Percentiles rank a stretch among this genome's conserved stretches.
phyloP scores from a whole-genome alignment of 108 stramenopile genomes.

The Pseudonitzschia multiseries region DNA sequence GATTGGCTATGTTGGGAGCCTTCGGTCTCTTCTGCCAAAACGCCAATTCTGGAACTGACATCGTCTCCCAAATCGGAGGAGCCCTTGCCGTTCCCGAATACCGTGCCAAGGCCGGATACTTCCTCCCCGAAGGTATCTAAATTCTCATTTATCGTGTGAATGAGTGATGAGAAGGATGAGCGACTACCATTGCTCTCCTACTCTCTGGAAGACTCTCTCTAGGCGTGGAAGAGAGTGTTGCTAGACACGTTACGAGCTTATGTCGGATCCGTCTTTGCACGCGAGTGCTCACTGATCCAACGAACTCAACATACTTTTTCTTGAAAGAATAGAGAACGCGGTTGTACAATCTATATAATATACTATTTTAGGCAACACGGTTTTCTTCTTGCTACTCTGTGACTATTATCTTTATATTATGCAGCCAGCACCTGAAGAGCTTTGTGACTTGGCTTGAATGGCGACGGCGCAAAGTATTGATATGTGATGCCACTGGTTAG shows the following conservation, averaged over 20 bases:
- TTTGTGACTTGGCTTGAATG: too few species aligned
- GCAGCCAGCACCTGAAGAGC: too few species aligned
- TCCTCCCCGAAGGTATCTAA: constrained; percentile 94
- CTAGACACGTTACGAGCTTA: background rate
- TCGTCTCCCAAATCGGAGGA: constrained; percentile 84
- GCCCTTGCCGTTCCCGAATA: constrained; percentile 81
- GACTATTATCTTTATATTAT: too few species aligned
- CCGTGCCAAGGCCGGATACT: constrained; percentile 86
- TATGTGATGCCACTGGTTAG: too few species aligned
- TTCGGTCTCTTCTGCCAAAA: constrained; percentile 89
- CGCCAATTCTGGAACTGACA: constrained; percentile 67
- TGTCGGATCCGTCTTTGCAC: background rate
- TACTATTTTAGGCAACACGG: background rate
- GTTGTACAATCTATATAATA: background rate
- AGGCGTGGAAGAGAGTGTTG: background rate
- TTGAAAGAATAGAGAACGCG: background rate
- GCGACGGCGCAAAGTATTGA: too few species aligned
- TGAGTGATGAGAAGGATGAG: too few species aligned
- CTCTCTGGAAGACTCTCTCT: background rate
- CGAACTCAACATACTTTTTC: constrained; percentile 6
- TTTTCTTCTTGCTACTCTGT: too few species aligned
- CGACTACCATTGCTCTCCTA: background rate
- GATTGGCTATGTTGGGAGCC: constrained; percentile 95
- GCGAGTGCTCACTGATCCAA: background rate
- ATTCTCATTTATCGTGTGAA: background rate